phyloP scores from a whole-genome alignment of 176 grass and related monocot species.

The Musa schizocarpa region DNA sequence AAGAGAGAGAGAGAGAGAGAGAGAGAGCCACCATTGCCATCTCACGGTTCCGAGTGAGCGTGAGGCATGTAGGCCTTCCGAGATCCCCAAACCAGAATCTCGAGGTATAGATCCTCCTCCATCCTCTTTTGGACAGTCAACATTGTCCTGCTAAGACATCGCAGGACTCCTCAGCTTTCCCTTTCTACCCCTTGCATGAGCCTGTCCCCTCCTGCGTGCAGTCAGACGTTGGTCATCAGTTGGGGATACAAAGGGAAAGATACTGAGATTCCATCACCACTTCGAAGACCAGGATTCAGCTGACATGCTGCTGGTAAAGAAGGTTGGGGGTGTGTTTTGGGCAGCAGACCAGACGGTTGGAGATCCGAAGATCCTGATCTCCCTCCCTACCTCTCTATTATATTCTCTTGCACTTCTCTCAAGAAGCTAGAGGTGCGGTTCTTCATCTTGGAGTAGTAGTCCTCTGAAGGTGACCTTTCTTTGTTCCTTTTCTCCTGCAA shows the following conservation, averaged over 20 bases:
- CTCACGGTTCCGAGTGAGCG: neutral
- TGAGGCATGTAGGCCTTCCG: neutral
- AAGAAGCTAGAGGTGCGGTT: neutral
- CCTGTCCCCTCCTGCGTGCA: neutral
- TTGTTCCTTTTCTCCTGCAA: conserved; percentile 1
- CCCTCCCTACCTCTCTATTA: neutral
- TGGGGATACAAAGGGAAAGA: neutral
- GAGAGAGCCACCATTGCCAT: too few species aligned
- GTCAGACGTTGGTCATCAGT: neutral
- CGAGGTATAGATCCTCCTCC: neutral
- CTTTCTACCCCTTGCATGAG: neutral
- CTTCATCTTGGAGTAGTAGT: neutral
- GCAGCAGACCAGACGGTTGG: too few species aligned
- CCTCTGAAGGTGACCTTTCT: conserved; percentile 6
- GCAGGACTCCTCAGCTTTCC: too few species aligned
- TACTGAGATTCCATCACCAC: neutral
- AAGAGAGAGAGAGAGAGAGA: too few species aligned
- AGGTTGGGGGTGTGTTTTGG: neutral
- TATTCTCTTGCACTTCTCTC: neutral
- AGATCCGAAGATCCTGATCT: neutral
- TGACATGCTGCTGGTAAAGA: neutral
- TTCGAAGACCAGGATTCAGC: neutral
- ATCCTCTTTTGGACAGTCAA: neutral
- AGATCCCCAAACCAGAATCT: conserved; percentile 9
- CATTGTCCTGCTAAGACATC: too few species aligned